These are phyloP conservation scores for Trichoderma sp. DNA, from an alignment of 2,329 filamentous ascomycete genomes.

Conservation along the genomic window DNA sequence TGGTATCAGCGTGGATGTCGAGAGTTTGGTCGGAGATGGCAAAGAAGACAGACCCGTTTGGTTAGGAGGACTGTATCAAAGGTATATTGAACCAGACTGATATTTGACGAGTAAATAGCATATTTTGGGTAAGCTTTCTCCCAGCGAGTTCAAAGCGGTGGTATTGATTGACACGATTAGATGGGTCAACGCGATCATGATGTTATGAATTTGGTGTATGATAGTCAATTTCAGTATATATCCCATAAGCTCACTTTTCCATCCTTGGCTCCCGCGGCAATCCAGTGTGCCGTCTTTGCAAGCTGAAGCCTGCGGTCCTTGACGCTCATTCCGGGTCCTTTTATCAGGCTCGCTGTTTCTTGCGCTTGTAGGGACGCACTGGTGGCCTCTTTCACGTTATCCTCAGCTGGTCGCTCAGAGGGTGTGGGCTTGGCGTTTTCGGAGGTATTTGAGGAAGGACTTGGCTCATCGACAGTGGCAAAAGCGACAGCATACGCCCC, in stretches of 20 bases:
- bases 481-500: conserved; percentile 83
- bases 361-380: not conserved
- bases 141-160: not conserved
- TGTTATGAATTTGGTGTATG: conserved; percentile 6
- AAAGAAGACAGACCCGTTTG: not conserved
- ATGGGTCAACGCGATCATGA: not conserved
- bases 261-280: conserved; percentile 89
- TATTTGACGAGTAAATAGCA: not conserved
- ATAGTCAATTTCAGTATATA: conserved; percentile 60
- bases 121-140: not conserved
- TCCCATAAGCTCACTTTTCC: conserved; percentile 96
- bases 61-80: not conserved
- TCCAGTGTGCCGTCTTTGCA: conserved; percentile 75
- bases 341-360: not conserved
- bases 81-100: not conserved
- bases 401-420: not conserved
- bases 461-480: conserved; percentile 41
- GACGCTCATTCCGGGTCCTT: conserved; percentile 38
- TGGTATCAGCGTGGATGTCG: conserved; percentile 37
- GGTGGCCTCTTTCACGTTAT: not conserved
- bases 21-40: conserved; percentile 36
- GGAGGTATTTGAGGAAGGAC: not conserved
- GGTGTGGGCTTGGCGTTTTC: not conserved
- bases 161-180: not conserved
- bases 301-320: conserved; percentile 62